These are phyloP conservation scores for Acer yangbiense DNA, from an alignment of 345 rosid genomes.

Conservation along the genomic window DNA sequence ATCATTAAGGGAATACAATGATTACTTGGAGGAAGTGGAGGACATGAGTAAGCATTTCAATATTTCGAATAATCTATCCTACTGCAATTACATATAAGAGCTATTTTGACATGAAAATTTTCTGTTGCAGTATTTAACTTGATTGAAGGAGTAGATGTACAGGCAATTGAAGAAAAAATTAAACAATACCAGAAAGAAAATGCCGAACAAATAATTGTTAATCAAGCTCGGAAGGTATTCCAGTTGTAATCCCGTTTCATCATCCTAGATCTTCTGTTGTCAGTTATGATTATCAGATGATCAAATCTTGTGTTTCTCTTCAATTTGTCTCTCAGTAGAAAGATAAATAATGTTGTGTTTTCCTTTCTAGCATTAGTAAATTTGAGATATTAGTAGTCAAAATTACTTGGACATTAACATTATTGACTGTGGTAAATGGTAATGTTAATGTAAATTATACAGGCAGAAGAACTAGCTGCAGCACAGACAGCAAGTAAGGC, in stretches of 20 bases:
- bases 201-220: constrained; percentile 85
- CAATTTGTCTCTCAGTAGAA: background rate
- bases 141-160: constrained; percentile 74
- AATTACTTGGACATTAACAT: constrained; percentile 2
- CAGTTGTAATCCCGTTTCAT: background rate
- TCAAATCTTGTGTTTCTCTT: background rate
- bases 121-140: constrained; percentile 61
- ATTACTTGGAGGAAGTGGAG: constrained; percentile 96
- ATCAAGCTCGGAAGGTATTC: constrained; percentile 80
- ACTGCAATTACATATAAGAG: background rate
- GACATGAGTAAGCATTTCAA: constrained; percentile 71
- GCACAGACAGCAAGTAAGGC: constrained; percentile 89
- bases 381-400: background rate
- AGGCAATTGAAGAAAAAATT: constrained; percentile 74
- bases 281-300: background rate
- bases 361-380: background rate
- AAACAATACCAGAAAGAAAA: constrained; percentile 73
- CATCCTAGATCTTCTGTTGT: background rate
- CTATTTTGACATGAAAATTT: constrained; percentile 4
- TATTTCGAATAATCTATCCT: constrained; percentile 19
- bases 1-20: constrained; percentile 77
- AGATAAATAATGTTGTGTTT: background rate
- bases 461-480: constrained; percentile 93
- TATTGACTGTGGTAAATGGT: constrained; percentile 19
- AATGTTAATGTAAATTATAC: constrained; percentile 26